Evolutionary conservation across 352 stramenopile genomes (phyloP), one percentile per base, ranked within the genome.

Genomic region (Phytopythium helicoides): DNA sequence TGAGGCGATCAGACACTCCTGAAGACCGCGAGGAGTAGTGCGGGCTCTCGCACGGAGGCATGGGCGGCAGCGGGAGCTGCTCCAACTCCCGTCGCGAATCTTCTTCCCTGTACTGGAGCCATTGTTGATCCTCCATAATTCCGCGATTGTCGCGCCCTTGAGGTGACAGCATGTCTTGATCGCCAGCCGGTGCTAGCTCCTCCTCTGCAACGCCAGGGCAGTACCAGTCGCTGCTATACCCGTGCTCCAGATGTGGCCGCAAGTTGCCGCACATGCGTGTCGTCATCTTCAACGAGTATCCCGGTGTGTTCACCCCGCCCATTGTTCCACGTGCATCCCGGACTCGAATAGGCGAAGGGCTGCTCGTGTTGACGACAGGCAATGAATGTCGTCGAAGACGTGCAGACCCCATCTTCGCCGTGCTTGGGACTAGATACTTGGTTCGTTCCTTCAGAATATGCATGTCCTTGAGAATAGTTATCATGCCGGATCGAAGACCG

Each of bases 21-120:
- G 75, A 89, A 7, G 77, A 85, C 5, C 77, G 61, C 16, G 77
- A 86, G 31, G 77, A 86, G 53, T 84, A 89, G 57, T 89, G 75
- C 22, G 77, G 75, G 42, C 75, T 84, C 55, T 78, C 56, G 35
- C 65, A 81, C 33, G 64, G 80, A 31, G 66, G 68, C 3, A 36
- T 54, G 15, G 45, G 41, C 19, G 42, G 59, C 3, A 36, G 55
- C 18, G 45, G 41, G n/a, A 39, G 59, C 25, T 70, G 63, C 28
- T 47, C 54, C 62, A 67, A 39, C 58, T 71, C n/a, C 60, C 61
- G 22, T 74, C 60, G 33, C 44, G 44, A 28, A 26, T 39, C 44
- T 1, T 19, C 44, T 39, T 50, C 44, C 25, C 44, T 28, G 9
- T 50, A 50, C 44, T 50, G 16, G 26, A 50, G 26, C 44, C 44